Base-by-base conservation (phyloP, 352 stramenopile species). In the Phytophthora megakarya region DNA sequence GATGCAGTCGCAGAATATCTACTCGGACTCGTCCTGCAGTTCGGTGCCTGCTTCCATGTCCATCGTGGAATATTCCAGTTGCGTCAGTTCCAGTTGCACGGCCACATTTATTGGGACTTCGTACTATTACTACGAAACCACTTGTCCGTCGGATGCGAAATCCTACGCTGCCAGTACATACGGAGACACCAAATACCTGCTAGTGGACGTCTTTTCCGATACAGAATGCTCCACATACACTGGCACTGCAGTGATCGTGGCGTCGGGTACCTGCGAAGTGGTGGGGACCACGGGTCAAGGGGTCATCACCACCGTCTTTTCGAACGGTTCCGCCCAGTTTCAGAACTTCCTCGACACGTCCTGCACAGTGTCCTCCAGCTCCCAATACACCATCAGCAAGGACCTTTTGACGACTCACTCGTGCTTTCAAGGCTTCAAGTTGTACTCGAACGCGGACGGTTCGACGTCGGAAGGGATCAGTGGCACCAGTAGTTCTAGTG, bases 361-460 rank as follows among this genome's bases (percentile, higher is more conserved):
- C 12, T 72, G 63, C 32, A 25, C 38, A 4, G 53, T 55, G 21
- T 40, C n/a, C 28, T 44, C 54, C 35, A 55, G 18, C 30, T 59
- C 57, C 11, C 28, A 49, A 5, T 72, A 72, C 57, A 26, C 45
- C 3, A 61, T 72, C 28, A 67, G 37, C 37, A 49, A 62, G 23
- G 57, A 67, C n/a, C 23, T 72, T 10, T 16, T 72, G 10, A 59
- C 63, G 16, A 72, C 49, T 9, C 63, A 72, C 43, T 33, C 63
- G 42, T 72, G 63, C 23, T 62, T 63, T 19, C 39, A 58, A 26
- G 63, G 56, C 1, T 63, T 59, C 43, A 67, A 72, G 33, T 40
- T 72, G 44, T 72, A 67, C 38, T 72, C 63, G 12, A 72, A 72
- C 38, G 42, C 49, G 49, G 63, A 44, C 35, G 57, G 63, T 12